These are phyloP conservation scores for Naganishia vishniacii DNA, from an alignment of 768 basidiomycete species.

Conservation along the genomic window DNA sequence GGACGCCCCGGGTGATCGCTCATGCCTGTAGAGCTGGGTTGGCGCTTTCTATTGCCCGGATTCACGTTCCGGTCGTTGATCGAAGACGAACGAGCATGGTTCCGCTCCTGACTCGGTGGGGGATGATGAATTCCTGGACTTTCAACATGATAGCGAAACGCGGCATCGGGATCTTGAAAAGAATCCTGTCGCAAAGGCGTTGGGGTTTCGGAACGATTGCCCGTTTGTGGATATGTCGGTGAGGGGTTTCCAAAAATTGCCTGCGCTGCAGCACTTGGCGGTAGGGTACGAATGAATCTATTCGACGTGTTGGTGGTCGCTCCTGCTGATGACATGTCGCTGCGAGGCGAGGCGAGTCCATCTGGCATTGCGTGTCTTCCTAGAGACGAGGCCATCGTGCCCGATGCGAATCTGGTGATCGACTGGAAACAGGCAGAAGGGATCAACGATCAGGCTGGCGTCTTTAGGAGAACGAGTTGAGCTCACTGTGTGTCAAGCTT, in stretches of 20 bases:
- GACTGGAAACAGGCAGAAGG: not conserved
- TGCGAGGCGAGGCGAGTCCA: not conserved
- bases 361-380: not conserved
- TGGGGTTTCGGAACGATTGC: not conserved
- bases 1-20: not conserved
- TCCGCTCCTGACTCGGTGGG: not conserved
- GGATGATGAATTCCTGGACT: not conserved
- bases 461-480: not conserved
- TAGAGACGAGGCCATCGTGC: not conserved
- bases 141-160: not conserved
- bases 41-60: not conserved
- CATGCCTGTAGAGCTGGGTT: not conserved
- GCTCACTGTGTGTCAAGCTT: not conserved
- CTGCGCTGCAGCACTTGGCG: conserved; percentile 2
- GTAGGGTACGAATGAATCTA: conserved; percentile 4
- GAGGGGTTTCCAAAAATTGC: conserved; percentile 10
- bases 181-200: not conserved
- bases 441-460: not conserved
- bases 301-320: not conserved
- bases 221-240: not conserved
- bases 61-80: not conserved
- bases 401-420: not conserved
- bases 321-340: not conserved
- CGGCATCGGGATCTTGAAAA: not conserved
- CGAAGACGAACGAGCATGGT: not conserved